phyloP scores from a whole-genome alignment of 768 basidiomycete genomes.

The Mycena haematopus region DNA sequence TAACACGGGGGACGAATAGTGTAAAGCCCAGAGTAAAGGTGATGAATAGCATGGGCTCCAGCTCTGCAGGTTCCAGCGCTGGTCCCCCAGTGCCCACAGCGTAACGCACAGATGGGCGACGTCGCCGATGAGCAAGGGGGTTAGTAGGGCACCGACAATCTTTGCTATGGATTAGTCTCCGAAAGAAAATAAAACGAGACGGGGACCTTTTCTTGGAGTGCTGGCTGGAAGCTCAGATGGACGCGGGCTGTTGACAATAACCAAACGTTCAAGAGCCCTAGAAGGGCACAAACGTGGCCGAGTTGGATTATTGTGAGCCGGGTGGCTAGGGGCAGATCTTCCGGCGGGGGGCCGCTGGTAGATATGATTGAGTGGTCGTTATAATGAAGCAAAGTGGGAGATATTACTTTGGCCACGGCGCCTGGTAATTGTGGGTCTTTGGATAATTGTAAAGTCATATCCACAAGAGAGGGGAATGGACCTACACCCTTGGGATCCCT shows the following conservation, averaged over 20 bases:
- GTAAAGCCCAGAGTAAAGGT: slow-evolving; percentile 68
- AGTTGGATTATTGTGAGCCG: slow-evolving; percentile 76
- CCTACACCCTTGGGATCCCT: slow-evolving; percentile 71
- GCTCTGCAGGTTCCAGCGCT: slow-evolving; percentile 61
- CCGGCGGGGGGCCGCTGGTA: slow-evolving; percentile 50
- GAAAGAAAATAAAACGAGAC: background rate
- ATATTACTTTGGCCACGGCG: slow-evolving; percentile 63
- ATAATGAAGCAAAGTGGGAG: background rate
- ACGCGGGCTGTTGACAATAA: slow-evolving; percentile 65
- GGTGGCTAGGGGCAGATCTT: slow-evolving; percentile 61
- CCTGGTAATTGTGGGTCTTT: slow-evolving; percentile 77
- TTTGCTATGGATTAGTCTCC: slow-evolving; percentile 38
- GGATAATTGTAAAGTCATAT: slow-evolving; percentile 15
- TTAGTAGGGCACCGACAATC: slow-evolving; percentile 66
- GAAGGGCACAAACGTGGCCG: slow-evolving; percentile 76
- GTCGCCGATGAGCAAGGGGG: slow-evolving; percentile 75
- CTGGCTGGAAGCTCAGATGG: slow-evolving; percentile 62
- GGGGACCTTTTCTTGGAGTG: slow-evolving; percentile 60
- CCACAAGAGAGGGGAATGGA: slow-evolving; percentile 15
- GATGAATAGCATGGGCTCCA: slow-evolving; percentile 77
- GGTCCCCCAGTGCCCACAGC: slow-evolving; percentile 77
- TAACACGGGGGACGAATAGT: slow-evolving; percentile 70
- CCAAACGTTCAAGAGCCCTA: slow-evolving; percentile 75
- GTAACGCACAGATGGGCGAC: slow-evolving; percentile 70
- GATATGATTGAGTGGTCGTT: slow-evolving; percentile 1